These are phyloP conservation scores for Phytomonas sp. DNA, from an alignment of 208 protist species.

Conservation along the genomic window DNA sequence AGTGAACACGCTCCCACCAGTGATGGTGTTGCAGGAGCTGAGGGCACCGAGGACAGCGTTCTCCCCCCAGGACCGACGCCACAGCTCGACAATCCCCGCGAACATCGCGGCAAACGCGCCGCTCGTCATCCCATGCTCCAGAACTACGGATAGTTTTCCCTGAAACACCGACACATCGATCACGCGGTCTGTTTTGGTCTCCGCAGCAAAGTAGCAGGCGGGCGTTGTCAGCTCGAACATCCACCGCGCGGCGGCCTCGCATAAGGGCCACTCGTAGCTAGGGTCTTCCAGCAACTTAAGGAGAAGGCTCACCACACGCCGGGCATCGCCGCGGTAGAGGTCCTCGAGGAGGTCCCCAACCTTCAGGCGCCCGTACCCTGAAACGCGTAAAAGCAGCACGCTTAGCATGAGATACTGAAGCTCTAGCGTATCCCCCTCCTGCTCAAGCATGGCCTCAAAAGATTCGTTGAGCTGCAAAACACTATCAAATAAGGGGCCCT, in stretches of 20 bases:
- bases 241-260: conserved; percentile 62
- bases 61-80: conserved; percentile 11
- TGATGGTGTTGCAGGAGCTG: conserved; percentile 21
- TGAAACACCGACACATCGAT: conserved; percentile 61
- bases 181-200: conserved; percentile 8
- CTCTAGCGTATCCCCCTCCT: conserved; percentile 12
- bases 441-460: conserved; percentile 64
- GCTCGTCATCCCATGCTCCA: conserved; percentile 26
- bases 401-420: conserved; percentile 62
- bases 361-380: conserved; percentile 53
- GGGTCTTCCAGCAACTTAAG: conserved; percentile 36
- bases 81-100: conserved; percentile 29
- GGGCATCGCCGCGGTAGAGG: conserved; percentile 49
- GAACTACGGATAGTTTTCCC: conserved; percentile 38
- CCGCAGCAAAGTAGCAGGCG: conserved; percentile 59
- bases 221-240: conserved; percentile 79
- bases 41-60: conserved; percentile 27
- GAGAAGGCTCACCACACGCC: conserved; percentile 35
- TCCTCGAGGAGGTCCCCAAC: conserved; percentile 67
- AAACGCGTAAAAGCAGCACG: conserved; percentile 74
- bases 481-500: conserved; percentile 40
- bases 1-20: conserved; percentile 22
- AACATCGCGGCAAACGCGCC: conserved; percentile 36
- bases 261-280: conserved; percentile 63
- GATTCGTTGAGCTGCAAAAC: conserved; percentile 64